Evolutionary conservation across 1,139 yeast genomes (phyloP), one percentile per base, ranked within the genome.

Genomic region (Wickerhamomyces sp.): DNA sequence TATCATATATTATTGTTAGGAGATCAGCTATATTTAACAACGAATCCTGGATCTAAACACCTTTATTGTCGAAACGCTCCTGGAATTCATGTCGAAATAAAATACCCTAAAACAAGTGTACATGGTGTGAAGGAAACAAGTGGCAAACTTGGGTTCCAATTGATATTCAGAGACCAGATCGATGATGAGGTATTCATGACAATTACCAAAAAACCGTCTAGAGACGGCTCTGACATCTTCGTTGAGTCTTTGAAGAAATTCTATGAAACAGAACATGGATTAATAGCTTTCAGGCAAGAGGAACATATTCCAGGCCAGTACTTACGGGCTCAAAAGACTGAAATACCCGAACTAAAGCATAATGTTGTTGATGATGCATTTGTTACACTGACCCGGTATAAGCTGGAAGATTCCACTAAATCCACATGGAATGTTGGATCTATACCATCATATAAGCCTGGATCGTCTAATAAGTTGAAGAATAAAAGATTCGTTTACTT

Each of bases 11-110:
- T 75, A 22, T 68, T 64, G 38, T 61, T 75, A 38, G 77, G 78
- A 5, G 67, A 66, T 29, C 69, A 68, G 43, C 55, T 76, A 40
- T 78, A 78, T 49, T 52, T 78, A 22, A 71, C 83, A 2, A 78
- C 85, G 1, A 79, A 77, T 49, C 85, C 85, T 0, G 76, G 74
- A 19, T 58, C 66, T 26, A 69, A 72, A 44, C 83, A 78, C 51
- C 58, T 73, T 35, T 74, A 71, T 48, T 72, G 81, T 42, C 61
- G 82, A 17, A 65, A 68, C 50, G 82, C 75, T 0, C 84, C 84
- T 0, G 78, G 83, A 1, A 74, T 70, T 51, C 74, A 67, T 45
- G 72, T 77, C 5, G 71, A 71, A 39, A 56, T 75, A 2, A 56
- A 59, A 25, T 50, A 43, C 26, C 50, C 56, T 5, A 5, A 13